Percentiles rank a stretch among this genome's conserved stretches.
Evolutionary conservation across 805 yeast species (phyloP).

Genomic region (Hanseniaspora vineae): DNA sequence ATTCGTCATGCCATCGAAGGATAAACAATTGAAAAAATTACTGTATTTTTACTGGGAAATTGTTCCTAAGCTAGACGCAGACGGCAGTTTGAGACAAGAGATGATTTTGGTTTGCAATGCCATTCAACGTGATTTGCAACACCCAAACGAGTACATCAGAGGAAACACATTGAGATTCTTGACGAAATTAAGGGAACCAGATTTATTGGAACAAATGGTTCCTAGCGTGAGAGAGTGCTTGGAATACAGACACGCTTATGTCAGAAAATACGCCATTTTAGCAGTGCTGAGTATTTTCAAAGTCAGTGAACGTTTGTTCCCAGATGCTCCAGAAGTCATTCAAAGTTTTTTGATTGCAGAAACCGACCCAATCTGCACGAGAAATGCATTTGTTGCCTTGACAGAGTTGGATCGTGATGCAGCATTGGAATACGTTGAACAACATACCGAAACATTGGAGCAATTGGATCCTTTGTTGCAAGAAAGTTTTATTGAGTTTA

Average conservation of each 20-base stretch:
- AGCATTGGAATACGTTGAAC: slow-evolving; percentile 72
- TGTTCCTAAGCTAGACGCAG: slow-evolving; percentile 74
- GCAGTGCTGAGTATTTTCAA: slow-evolving; percentile 74
- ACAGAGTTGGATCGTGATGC: slow-evolving; percentile 73
- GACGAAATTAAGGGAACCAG: slow-evolving; percentile 83
- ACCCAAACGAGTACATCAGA: slow-evolving; percentile 92
- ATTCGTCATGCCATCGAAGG: slow-evolving; percentile 91
- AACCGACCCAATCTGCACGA: slow-evolving; percentile 83
- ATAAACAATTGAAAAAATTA: slow-evolving; percentile 83
- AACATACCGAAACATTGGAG: slow-evolving; percentile 45
- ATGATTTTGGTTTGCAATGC: slow-evolving; percentile 98
- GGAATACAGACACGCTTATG: slow-evolving; percentile 95
- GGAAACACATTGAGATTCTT: slow-evolving; percentile 91
- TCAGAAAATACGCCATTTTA: slow-evolving; percentile 91
- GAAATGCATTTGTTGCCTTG: slow-evolving; percentile 88
- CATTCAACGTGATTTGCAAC: slow-evolving; percentile 92
- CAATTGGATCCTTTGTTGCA: slow-evolving; percentile 74
- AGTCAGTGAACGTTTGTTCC: slow-evolving; percentile 76
- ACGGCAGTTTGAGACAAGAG: slow-evolving; percentile 91
- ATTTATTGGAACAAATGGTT: slow-evolving; percentile 86
- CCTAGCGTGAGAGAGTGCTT: slow-evolving; percentile 85
- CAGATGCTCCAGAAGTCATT: slow-evolving; percentile 88
- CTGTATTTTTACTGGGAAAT: slow-evolving; percentile 96
- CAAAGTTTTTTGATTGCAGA: slow-evolving; percentile 59
- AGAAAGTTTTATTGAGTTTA: slow-evolving; percentile 81